Base-by-base conservation (phyloP, 148 eudicot genomes). In the Bassia scoparia region DNA sequence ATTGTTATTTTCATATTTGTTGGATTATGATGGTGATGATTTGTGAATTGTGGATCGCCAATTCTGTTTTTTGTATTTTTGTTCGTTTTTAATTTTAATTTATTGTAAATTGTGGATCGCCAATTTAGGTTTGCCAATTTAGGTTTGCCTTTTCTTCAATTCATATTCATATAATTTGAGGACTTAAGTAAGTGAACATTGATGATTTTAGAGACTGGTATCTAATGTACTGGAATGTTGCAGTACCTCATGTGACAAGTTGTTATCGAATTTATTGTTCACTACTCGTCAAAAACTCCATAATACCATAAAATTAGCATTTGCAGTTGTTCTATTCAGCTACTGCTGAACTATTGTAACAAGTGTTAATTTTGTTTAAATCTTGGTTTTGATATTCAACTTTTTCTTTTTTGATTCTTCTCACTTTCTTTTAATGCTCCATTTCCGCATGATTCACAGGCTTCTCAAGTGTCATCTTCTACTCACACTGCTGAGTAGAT, bases 401-500 rank as follows among this genome's bases (percentile, higher is more conserved):
- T 64, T 29, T 10, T 21, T 35, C 29, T n/a, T n/a, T 21, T 23
- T 31, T 68, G 23, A 65, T n/a, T n/a, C n/a, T 41, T 24, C 8
- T 13, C n/a, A 12, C 11, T 46, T 46, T 29, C 38, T 54, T 23
- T 52, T 69, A 54, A 41, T 30, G 34, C 31, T 23, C n/a, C 24
- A 10, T 61, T 69, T 21, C 35, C 41, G 55, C 52, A 56, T 41
- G 54, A 41, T 38, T 73, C 70, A 67, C 90, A 90, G 96, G 96
- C 67, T 65, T 79, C 37, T 54, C 37, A 82, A 18, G 71, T 93
- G 66, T 87, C 93, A 16, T 80, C 93, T n/a, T 76, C 80, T 74
- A 77, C 93, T 24, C 26, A 82, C 89, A 8, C 76, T 90, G 41
- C 64, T 89, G 80, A 93, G 98, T 77, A 96, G 98, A 27, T 79